phyloP scores from a whole-genome alignment of 768 basidiomycete species.

The Boletus patriciae region DNA sequence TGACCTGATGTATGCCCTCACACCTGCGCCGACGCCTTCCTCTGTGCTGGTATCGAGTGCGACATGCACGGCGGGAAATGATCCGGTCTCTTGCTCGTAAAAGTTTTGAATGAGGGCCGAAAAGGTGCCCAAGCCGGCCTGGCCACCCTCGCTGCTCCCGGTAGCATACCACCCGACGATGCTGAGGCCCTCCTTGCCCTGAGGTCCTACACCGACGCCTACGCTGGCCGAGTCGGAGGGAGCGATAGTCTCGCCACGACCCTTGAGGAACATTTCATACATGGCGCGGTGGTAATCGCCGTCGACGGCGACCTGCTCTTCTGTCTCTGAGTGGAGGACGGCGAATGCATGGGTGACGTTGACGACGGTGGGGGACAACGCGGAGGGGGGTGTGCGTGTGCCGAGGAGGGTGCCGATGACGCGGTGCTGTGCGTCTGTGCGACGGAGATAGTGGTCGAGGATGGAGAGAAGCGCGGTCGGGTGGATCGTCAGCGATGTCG shows the following conservation, averaged over 20 bases:
- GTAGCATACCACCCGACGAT: slow-evolving; percentile 94
- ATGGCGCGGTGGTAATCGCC: slow-evolving; percentile 94
- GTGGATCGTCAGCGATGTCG: slow-evolving; percentile 77
- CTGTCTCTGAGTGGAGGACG: slow-evolving; percentile 88
- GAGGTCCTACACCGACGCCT: slow-evolving; percentile 21
- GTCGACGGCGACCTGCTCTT: slow-evolving; percentile 92
- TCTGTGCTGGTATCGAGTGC: slow-evolving; percentile 85
- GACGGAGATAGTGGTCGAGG: slow-evolving; percentile 94
- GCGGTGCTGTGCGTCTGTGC: slow-evolving; percentile 75
- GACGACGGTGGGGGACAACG: slow-evolving; percentile 35
- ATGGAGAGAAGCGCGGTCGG: slow-evolving; percentile 93
- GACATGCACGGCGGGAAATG: slow-evolving; percentile 87
- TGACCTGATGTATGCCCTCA: slow-evolving; percentile 86
- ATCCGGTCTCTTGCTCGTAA: slow-evolving; percentile 88
- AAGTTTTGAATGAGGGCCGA: slow-evolving; percentile 98
- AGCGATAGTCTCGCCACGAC: slow-evolving; percentile 53
- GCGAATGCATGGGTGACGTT: slow-evolving; percentile 87
- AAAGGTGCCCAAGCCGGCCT: slow-evolving; percentile 71
- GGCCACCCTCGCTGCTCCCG: slow-evolving; percentile 56
- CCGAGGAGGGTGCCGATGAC: slow-evolving; percentile 97
- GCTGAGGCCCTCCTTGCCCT: slow-evolving; percentile 63
- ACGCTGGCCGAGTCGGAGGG: slow-evolving; percentile 14
- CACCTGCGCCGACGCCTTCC: slow-evolving; percentile 61
- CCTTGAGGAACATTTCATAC: slow-evolving; percentile 75
- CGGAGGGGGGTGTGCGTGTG: slow-evolving; percentile 49